Conservation (phyloP, 805 yeast species). For the Candida ascalaphidarum region DNA sequence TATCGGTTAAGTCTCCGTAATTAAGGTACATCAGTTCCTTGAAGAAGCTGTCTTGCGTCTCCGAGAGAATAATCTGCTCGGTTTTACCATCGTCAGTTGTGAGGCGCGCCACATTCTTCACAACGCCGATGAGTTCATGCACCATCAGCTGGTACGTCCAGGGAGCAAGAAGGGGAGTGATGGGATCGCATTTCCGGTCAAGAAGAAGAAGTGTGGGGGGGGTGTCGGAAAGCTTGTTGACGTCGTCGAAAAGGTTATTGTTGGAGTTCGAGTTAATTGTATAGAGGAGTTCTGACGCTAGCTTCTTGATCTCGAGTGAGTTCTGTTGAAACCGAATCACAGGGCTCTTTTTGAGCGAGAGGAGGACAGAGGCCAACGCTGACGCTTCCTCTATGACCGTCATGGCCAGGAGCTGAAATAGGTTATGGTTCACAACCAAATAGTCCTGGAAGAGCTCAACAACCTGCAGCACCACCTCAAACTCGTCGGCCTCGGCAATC, state of each 20-base stretch:
- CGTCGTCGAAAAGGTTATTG: slow-evolving; percentile 56
- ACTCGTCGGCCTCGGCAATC: slow-evolving; percentile 83
- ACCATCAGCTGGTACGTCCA: slow-evolving; percentile 99
- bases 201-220: slow-evolving; percentile 69
- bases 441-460: slow-evolving; percentile 85
- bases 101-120: slow-evolving; percentile 71
- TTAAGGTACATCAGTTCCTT: slow-evolving; percentile 77
- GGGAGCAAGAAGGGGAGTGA: slow-evolving; percentile 86
- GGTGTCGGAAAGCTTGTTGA: slow-evolving; percentile 49
- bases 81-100: slow-evolving; percentile 46
- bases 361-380: slow-evolving; percentile 44
- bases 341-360: slow-evolving; percentile 74
- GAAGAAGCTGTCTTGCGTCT: slow-evolving; percentile 69
- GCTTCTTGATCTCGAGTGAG: slow-evolving; percentile 52
- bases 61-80: slow-evolving; percentile 38
- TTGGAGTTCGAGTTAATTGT: slow-evolving; percentile 48
- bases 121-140: slow-evolving; percentile 80
- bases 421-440: slow-evolving; percentile 59
- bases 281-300: slow-evolving; percentile 60
- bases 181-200: slow-evolving; percentile 85
- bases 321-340: slow-evolving; percentile 69
- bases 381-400: slow-evolving; percentile 29
- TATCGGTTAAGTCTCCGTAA: slow-evolving; percentile 91
- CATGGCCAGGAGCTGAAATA: slow-evolving; percentile 36
- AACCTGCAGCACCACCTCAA: slow-evolving; percentile 68